Conservation (phyloP, 164 flowering plant genomes). For the Tinospora cordifolia region DNA sequence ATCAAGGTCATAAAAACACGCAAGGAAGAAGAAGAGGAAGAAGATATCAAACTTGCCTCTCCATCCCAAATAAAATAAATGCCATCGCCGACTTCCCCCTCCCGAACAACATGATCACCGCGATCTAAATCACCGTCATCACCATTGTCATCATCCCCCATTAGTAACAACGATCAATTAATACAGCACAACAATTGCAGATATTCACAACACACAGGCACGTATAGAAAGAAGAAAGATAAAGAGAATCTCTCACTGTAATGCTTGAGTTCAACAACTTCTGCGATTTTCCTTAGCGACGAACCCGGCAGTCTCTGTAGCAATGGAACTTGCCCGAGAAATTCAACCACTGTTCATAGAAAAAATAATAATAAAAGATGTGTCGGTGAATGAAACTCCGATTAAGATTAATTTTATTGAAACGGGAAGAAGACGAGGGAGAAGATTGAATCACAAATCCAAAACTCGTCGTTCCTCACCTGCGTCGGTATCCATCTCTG, state of each 20-base stretch:
- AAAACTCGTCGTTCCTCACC: not conserved
- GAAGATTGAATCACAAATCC: too few relatives aligned
- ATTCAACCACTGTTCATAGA: slow-evolving; percentile 52
- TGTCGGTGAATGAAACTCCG: not conserved
- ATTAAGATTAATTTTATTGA: too few relatives aligned
- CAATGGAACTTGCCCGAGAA: slow-evolving; percentile 67
- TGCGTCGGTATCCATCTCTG: not conserved
- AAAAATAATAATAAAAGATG: not conserved
- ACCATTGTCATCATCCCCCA: too few relatives aligned
- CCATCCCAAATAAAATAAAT: slow-evolving; percentile 85
- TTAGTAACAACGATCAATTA: too few relatives aligned
- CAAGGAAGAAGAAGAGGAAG: not conserved
- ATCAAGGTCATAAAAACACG: not conserved
- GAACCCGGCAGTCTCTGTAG: slow-evolving; percentile 73
- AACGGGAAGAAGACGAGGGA: too few relatives aligned
- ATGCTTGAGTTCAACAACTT: slow-evolving; percentile 42
- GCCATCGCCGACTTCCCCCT: slow-evolving; percentile 69
- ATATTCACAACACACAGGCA: not conserved
- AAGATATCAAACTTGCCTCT: slow-evolving; percentile 37
- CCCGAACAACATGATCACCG: slow-evolving; percentile 60
- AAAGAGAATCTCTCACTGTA: slow-evolving; percentile 39
- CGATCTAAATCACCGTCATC: slow-evolving; percentile 24
- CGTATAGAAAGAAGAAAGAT: not conserved
- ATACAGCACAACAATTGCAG: not conserved
- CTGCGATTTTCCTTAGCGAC: slow-evolving; percentile 56